Conservation (phyloP, 306 rosid species). For the Begonia loranthoides region DNA sequence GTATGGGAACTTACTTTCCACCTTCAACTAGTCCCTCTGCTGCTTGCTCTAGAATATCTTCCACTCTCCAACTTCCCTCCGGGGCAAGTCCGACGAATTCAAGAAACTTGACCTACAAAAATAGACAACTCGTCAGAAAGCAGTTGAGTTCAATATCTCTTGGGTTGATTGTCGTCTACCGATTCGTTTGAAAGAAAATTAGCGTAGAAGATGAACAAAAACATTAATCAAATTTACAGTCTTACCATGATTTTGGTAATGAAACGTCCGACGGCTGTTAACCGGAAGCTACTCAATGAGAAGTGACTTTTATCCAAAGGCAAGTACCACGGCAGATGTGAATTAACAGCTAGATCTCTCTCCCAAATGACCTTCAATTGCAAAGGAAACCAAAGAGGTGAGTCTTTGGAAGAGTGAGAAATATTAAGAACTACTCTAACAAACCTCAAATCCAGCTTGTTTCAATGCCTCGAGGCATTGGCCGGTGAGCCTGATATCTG, state of each 20-base stretch:
- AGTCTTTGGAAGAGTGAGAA: slow-evolving; percentile 7
- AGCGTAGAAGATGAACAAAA: neutral
- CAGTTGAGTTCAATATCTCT: neutral
- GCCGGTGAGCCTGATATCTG: slow-evolving; percentile 73
- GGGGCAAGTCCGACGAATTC: slow-evolving; percentile 81
- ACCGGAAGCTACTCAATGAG: slow-evolving; percentile 90
- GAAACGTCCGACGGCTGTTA: slow-evolving; percentile 66
- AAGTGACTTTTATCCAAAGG: slow-evolving; percentile 83
- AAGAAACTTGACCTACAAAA: slow-evolving; percentile 55
- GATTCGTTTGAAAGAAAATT: no score
- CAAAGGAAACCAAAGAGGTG: neutral
- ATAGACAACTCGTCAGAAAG: no score
- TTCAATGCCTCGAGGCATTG: slow-evolving; percentile 82
- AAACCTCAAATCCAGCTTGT: slow-evolving; percentile 95
- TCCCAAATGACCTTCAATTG: slow-evolving; percentile 63
- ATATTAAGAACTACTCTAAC: slow-evolving; percentile 6
- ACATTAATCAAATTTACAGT: neutral
- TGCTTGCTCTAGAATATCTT: slow-evolving; percentile 78
- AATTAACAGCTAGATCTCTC: slow-evolving; percentile 59
- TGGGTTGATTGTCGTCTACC: no score
- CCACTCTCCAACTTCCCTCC: slow-evolving; percentile 84
- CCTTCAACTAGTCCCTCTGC: slow-evolving; percentile 91
- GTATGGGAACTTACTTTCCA: slow-evolving; percentile 69
- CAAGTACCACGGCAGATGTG: slow-evolving; percentile 81
- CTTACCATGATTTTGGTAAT: slow-evolving; percentile 81